Evolutionary conservation across 345 rosid genomes (phyloP).

Genomic region (Pugionium dolabratum): DNA sequence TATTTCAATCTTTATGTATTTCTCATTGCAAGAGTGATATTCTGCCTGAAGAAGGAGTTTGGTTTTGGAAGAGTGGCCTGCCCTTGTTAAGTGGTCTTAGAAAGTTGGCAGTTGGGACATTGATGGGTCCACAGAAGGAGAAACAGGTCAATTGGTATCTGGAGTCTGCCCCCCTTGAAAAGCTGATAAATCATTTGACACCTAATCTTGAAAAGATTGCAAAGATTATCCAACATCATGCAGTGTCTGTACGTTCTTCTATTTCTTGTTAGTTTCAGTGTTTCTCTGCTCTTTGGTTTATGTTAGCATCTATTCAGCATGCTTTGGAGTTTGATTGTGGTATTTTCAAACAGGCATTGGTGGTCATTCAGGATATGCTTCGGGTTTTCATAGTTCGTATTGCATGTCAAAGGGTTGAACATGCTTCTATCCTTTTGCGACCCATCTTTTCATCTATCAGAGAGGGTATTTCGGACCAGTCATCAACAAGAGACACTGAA

Average conservation of each 20-base stretch:
- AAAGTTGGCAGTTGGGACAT: slow-evolving; percentile 76
- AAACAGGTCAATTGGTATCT: slow-evolving; percentile 86
- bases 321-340: slow-evolving; percentile 27
- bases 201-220: slow-evolving; percentile 89
- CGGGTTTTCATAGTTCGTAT: slow-evolving; percentile 83
- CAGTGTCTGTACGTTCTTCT: slow-evolving; percentile 76
- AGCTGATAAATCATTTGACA: slow-evolving; percentile 69
- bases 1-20: slow-evolving; percentile 43
- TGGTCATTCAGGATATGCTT: slow-evolving; percentile 93
- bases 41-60: slow-evolving; percentile 86
- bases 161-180: slow-evolving; percentile 67
- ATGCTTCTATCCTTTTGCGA: slow-evolving; percentile 68
- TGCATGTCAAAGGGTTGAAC: slow-evolving; percentile 71
- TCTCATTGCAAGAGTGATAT: slow-evolving; percentile 68
- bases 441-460: slow-evolving; percentile 72
- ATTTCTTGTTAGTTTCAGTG: slow-evolving; percentile 29
- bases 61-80: slow-evolving; percentile 94
- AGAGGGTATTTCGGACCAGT: slow-evolving; percentile 48
- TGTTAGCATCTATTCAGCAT: slow-evolving; percentile 29
- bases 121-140: slow-evolving; percentile 84
- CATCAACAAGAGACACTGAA: slow-evolving; percentile 58
- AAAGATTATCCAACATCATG: slow-evolving; percentile 83
- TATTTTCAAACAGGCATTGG: slow-evolving; percentile 60
- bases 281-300: slow-evolving; percentile 30
- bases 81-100: slow-evolving; percentile 90